phyloP scores from a whole-genome alignment of 192 early-diverging fungal genomes.

The Linnemannia hyalina region DNA sequence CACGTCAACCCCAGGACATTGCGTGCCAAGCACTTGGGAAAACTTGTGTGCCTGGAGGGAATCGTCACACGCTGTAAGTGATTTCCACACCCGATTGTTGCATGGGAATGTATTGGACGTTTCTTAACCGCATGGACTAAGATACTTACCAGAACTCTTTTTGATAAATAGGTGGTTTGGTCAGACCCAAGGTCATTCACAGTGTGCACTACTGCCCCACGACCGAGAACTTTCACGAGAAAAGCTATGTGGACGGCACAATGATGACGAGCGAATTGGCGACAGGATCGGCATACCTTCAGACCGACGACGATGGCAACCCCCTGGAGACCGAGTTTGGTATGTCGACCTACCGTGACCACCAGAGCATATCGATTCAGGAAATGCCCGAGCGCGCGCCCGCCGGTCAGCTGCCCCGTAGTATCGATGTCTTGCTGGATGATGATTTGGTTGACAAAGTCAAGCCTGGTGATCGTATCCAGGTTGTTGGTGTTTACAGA shows the following conservation, averaged over 20 bases:
- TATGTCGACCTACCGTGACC: conserved; percentile 88
- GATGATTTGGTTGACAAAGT: conserved; percentile 96
- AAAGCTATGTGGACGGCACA: conserved; percentile 91
- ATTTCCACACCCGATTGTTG: not conserved
- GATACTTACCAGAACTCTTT: not conserved
- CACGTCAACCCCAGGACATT: conserved; percentile 90
- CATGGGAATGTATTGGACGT: not conserved
- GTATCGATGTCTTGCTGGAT: conserved; percentile 94
- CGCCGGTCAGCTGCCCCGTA: conserved; percentile 92
- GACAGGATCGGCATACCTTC: conserved; percentile 89
- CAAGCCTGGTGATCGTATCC: conserved; percentile 97
- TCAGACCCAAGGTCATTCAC: conserved; percentile 92
- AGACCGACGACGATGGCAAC: conserved; percentile 94
- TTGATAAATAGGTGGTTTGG: conserved; percentile 81
- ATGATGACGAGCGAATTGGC: conserved; percentile 77
- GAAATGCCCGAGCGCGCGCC: conserved; percentile 99
- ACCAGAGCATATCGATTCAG: conserved; percentile 94
- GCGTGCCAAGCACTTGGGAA: conserved; percentile 83
- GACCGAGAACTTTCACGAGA: conserved; percentile 82
- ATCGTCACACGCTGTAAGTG: conserved; percentile 95
- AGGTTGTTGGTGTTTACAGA: conserved; percentile 93
- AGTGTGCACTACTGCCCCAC: conserved; percentile 95
- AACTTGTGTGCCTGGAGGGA: conserved; percentile 93
- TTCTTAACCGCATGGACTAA: not conserved
- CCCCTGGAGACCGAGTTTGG: conserved; percentile 95